phyloP scores from a whole-genome alignment of 192 early-diverging fungal species.

The Backusella sp. region DNA sequence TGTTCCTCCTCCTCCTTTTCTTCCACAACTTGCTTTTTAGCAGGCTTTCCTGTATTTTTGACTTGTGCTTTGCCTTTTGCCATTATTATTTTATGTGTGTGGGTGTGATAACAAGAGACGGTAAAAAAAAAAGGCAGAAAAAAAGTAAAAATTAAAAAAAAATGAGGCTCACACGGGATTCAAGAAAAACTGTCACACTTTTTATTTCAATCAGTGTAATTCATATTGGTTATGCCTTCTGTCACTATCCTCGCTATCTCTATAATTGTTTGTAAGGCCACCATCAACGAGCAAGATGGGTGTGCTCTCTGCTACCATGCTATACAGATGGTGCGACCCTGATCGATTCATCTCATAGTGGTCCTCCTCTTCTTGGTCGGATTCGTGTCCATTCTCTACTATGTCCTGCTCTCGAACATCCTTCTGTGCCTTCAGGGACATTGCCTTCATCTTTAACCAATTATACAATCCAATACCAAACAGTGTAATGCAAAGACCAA shows the following conservation, averaged over 20 bases:
- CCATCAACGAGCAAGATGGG: constrained; percentile 34
- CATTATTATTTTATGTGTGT: background rate
- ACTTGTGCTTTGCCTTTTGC: background rate
- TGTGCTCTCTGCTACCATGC: constrained; percentile 35
- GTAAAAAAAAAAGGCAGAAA: background rate
- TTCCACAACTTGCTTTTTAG: background rate
- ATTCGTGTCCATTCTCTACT: background rate
- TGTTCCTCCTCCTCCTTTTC: constrained; percentile 22
- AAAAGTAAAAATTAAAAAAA: constrained; percentile 20
- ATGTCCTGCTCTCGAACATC: background rate
- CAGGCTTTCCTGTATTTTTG: background rate
- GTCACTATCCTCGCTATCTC: constrained; percentile 20
- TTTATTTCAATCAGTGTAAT: background rate
- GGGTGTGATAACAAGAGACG: background rate
- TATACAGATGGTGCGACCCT: constrained; percentile 21
- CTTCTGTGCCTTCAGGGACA: constrained; percentile 1
- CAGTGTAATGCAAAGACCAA: constrained; percentile 79
- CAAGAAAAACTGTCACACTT: constrained; percentile 12
- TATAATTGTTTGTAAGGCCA: constrained; percentile 12
- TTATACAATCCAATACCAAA: constrained; percentile 80
- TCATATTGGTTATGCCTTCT: constrained; percentile 5
- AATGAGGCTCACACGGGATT: background rate
- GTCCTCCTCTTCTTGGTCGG: background rate
- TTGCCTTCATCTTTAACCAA: constrained; percentile 59
- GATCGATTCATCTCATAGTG: background rate